Evolutionary conservation across 805 yeast species (phyloP), one percentile per base, ranked within the genome.

Genomic region (Metschnikowia sp.): DNA sequence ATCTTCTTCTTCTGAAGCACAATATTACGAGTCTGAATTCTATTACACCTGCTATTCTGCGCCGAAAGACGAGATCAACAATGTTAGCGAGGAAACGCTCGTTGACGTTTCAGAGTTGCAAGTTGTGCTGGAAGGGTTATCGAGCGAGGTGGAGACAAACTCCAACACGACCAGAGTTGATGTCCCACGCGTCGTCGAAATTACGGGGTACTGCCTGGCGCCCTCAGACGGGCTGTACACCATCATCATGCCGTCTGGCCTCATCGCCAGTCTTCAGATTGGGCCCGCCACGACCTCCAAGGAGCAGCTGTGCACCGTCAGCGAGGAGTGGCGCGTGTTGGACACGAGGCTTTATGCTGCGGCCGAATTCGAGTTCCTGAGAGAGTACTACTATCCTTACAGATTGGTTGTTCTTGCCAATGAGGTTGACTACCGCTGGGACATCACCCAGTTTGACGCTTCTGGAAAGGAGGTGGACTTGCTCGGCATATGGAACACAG

Each of bases 371-470:
- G 22, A 22, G 28, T 28, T 37, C 32, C 18, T 32, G n/a, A 26
- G 9, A 8, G 46, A 34, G 8, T 32, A 37, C 37, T 13, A 12
- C 10, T 44, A 44, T 30, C 38, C 47, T 18, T 44, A 26, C 13
- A n/a, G 47, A 15, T n/a, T 44, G 12, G 47, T 44, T 10, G 42
- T 44, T 13, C 32, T 33, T 10, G 47, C 42, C 10, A 39, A 28
- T 10, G 39, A 15, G 8, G 28, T 32, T 15, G 39, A 44, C 30
- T 33, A 39, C 29, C 9, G 8, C 10, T 39, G 42, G 42, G 35
- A 35, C 26, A 28, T 44, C 11, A 12, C 10, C n/a, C 34, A 18
- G 30, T 29, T 19, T 18, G 42, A 13, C 8, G 32, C 42, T 8
- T 11, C 19, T 9, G 42, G 42, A 10, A 26, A n/a, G 9, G 15